These are phyloP conservation scores for Acanthamoeba divionensis DNA, from an alignment of 208 protist species.

Conservation along the genomic window DNA sequence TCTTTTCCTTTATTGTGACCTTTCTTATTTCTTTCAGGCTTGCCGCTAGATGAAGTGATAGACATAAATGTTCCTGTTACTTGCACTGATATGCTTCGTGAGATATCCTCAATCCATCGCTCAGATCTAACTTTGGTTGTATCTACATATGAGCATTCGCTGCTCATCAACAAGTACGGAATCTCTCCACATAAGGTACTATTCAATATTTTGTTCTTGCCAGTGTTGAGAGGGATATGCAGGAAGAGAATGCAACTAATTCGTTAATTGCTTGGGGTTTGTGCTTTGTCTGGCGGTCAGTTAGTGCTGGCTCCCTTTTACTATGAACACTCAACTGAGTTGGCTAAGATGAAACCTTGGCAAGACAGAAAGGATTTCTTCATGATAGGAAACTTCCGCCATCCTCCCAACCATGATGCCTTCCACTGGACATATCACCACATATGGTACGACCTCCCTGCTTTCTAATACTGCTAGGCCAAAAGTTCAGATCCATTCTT, in stretches of 20 bases:
- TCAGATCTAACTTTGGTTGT: constrained; percentile 24
- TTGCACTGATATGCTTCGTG: not conserved
- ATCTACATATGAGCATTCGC: not conserved
- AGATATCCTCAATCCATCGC: constrained; percentile 17
- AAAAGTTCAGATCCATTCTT: not conserved
- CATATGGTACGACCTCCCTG: not conserved
- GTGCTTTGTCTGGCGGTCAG: not conserved
- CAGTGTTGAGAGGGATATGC: not conserved
- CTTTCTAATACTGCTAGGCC: not conserved
- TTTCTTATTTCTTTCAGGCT: not conserved
- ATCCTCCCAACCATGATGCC: constrained; percentile 8
- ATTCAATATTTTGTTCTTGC: not conserved
- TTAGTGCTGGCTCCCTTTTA: not conserved
- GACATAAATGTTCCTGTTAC: not conserved
- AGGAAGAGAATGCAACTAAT: not conserved
- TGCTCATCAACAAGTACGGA: not conserved
- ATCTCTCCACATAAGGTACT: not conserved
- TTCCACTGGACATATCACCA: constrained; percentile 32
- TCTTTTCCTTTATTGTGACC: not conserved
- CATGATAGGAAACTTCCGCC: constrained; percentile 40
- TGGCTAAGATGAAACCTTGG: not conserved
- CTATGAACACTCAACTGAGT: not conserved
- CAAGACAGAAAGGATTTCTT: not conserved
- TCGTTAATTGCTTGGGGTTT: not conserved
- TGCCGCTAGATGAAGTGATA: not conserved